Evolutionary conservation across 176 grass and related monocot genomes (phyloP).

Genomic region (Echinochloa phyllopogon): DNA sequence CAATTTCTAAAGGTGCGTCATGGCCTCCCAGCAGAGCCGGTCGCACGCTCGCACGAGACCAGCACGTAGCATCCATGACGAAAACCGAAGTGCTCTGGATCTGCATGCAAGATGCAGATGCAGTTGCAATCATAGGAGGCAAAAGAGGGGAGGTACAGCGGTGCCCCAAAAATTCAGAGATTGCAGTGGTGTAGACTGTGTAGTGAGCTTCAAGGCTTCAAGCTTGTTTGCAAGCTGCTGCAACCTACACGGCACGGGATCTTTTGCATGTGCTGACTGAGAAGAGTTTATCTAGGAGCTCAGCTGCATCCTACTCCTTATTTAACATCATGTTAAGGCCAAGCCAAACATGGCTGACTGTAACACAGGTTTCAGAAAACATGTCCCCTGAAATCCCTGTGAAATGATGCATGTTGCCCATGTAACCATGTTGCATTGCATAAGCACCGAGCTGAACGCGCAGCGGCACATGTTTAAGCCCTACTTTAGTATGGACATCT

Average conservation of each 20-base stretch:
- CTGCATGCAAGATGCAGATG: slow-evolving; percentile 1
- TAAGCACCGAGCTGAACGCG: slow-evolving; percentile 16
- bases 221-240: neutral
- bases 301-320: neutral
- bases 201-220: slow-evolving; percentile 13
- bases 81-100: neutral
- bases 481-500: slow-evolving; percentile 40
- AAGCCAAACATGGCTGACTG: neutral
- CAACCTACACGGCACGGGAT: neutral
- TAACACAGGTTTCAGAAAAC: neutral
- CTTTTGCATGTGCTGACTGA: neutral
- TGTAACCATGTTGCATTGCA: neutral
- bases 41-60: slow-evolving; percentile 34
- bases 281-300: neutral
- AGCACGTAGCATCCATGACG: slow-evolving; percentile 1
- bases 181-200: neutral
- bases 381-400: neutral
- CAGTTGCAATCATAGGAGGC: neutral
- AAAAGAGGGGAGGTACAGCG: neutral
- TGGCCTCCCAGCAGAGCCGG: slow-evolving; percentile 5
- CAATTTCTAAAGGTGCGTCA: slow-evolving; percentile 39
- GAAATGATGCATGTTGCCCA: neutral
- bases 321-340: neutral
- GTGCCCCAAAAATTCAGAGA: neutral
- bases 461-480: slow-evolving; percentile 21